A percentile compares a stretch with the other conserved stretches of the same genome.
Evolutionary conservation across 169 alveolate species (phyloP).

Genomic region (Plasmodium fragile): DNA sequence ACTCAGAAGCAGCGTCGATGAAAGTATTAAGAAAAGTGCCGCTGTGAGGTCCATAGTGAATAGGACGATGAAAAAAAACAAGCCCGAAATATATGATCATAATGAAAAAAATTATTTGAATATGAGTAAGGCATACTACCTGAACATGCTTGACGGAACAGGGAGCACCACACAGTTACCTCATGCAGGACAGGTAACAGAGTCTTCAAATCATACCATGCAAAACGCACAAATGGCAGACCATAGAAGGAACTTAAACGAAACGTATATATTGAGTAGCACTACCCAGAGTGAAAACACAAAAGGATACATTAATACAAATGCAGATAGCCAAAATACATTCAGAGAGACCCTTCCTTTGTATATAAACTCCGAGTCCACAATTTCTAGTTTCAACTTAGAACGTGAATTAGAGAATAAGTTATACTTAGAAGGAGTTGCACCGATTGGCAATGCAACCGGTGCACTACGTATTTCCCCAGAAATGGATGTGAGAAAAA

Average conservation of each 20-base stretch:
- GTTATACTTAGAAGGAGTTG: not conserved
- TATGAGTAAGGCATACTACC: constrained; percentile 13
- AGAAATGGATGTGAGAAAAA: not conserved
- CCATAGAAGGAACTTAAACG: constrained; percentile 3
- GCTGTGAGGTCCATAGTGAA: constrained; percentile 41
- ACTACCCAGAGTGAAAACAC: constrained; percentile 40
- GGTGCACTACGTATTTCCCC: not conserved
- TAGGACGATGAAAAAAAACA: constrained; percentile 20
- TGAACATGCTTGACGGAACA: not conserved
- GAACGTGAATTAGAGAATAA: constrained; percentile 39
- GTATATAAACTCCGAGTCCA: constrained; percentile 46
- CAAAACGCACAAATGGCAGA: not conserved
- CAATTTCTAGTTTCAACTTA: constrained; percentile 57
- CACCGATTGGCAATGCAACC: not conserved
- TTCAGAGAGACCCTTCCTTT: constrained; percentile 38
- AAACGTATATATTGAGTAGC: constrained; percentile 58
- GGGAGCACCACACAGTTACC: not conserved
- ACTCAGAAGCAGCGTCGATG: constrained; percentile 46
- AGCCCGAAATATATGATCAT: constrained; percentile 4
- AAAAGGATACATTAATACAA: constrained; percentile 6
- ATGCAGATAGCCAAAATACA: constrained; percentile 37
- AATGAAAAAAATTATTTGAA: constrained; percentile 6
- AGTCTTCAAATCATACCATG: not conserved
- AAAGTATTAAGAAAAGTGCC: constrained; percentile 54
- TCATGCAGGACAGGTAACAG: not conserved